Conservation (phyloP, 1,139 yeast species). For the Yamadazyma oceani region DNA sequence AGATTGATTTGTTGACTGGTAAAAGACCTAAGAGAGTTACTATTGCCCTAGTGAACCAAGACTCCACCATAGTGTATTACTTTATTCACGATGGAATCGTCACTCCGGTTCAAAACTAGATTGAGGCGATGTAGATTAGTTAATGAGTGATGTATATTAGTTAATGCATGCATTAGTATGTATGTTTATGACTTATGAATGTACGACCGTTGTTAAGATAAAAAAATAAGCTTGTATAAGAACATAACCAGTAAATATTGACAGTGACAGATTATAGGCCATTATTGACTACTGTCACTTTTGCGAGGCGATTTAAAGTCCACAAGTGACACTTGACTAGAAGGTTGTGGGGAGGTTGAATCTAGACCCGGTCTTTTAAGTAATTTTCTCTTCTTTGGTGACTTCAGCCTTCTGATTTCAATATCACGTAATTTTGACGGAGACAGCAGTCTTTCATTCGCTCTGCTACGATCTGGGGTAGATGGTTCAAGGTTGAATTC, state of each 20-base stretch:
- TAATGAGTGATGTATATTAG: neutral
- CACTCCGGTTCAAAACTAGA: conserved; percentile 57
- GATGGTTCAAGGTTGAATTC: neutral
- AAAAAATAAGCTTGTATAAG: too few relatives aligned
- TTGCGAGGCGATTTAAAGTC: too few relatives aligned
- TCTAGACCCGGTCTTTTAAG: neutral
- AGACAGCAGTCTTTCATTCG: conserved; percentile 9
- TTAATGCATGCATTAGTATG: too few relatives aligned
- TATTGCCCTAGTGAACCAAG: conserved; percentile 58
- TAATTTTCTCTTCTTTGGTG: conserved; percentile 9
- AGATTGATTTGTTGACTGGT: conserved; percentile 15
- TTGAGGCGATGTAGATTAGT: too few relatives aligned
- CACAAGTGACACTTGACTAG: too few relatives aligned
- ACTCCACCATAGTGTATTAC: conserved; percentile 69
- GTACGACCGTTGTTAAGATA: too few relatives aligned
- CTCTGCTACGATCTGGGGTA: conserved; percentile 2
- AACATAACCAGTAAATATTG: too few relatives aligned
- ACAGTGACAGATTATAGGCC: too few relatives aligned
- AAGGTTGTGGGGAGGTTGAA: too few relatives aligned
- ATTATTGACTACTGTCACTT: too few relatives aligned
- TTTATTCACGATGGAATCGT: conserved; percentile 61
- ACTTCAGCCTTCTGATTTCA: conserved; percentile 13
- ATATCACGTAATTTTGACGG: conserved; percentile 14
- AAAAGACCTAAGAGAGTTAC: conserved; percentile 42
- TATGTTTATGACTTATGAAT: too few relatives aligned